phyloP scores from a whole-genome alignment of 1,284 basidiomycete species.

The Apiotrichum brassicae region DNA sequence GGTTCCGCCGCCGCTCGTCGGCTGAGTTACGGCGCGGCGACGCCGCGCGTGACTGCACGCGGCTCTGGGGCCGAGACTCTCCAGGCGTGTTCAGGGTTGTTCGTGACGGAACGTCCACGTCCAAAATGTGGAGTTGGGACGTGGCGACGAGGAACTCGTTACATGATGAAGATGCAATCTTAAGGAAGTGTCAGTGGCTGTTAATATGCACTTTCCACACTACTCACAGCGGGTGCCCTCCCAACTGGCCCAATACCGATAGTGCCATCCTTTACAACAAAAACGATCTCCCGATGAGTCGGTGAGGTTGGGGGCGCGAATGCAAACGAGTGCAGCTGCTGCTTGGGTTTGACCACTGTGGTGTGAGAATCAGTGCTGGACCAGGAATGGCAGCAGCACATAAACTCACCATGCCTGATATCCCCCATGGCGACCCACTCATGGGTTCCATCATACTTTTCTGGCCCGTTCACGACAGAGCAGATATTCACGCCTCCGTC shows the following conservation, averaged over 20 bases:
- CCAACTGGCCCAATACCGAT: slow-evolving; percentile 34
- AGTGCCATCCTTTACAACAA: slow-evolving; percentile 39
- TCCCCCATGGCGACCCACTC: slow-evolving; percentile 35
- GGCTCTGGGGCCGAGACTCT: neutral
- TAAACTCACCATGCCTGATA: slow-evolving; percentile 30
- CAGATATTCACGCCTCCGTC: slow-evolving; percentile 41
- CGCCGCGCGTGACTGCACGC: neutral
- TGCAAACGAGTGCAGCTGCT: slow-evolving; percentile 35
- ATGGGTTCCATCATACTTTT: slow-evolving; percentile 14
- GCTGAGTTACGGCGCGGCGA: neutral
- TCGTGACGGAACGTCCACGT: slow-evolving; percentile 13
- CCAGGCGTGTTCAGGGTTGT: neutral
- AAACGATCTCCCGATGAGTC: slow-evolving; percentile 28
- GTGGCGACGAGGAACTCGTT: slow-evolving; percentile 25
- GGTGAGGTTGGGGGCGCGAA: slow-evolving; percentile 21
- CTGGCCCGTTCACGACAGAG: slow-evolving; percentile 31
- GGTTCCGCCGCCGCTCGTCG: slow-evolving; percentile 24
- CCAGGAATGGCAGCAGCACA: neutral
- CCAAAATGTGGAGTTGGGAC: slow-evolving; percentile 11
- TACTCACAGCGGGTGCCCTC: slow-evolving; percentile 25
- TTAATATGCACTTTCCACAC: too few relatives aligned
- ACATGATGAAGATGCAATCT: slow-evolving; percentile 20
- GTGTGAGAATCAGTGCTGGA: slow-evolving; percentile 2
- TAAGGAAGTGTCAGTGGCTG: neutral
- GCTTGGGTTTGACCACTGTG: slow-evolving; percentile 38